Percentiles rank a stretch among this genome's conserved stretches.
phyloP scores from a whole-genome alignment of 768 basidiomycete genomes.

The Gyrodon lividus region DNA sequence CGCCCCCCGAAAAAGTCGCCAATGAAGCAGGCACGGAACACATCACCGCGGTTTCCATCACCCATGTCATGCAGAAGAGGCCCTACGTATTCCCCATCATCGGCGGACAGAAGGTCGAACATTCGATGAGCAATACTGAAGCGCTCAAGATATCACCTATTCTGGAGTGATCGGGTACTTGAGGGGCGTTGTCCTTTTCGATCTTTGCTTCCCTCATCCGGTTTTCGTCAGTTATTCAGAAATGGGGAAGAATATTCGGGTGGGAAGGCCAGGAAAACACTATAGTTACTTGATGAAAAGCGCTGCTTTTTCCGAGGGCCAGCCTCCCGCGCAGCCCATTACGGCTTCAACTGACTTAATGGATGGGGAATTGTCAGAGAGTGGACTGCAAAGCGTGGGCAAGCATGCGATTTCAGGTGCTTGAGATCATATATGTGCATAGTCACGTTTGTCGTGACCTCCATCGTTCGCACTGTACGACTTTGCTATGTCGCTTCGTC shows the following conservation, averaged over 20 bases:
- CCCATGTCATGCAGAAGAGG: conserved; percentile 54
- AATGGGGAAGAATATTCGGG: too few species aligned
- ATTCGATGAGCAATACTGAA: conserved; percentile 50
- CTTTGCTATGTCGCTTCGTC: conserved; percentile 56
- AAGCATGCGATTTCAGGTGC: not conserved
- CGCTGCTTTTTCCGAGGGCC: too few species aligned
- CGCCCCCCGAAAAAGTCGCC: conserved; percentile 51
- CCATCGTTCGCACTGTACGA: not conserved
- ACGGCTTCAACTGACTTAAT: too few species aligned
- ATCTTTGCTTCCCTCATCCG: conserved; percentile 52
- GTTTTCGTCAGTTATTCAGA: too few species aligned
- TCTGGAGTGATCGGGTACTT: conserved; percentile 45
- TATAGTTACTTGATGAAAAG: too few species aligned
- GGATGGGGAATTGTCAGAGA: too few species aligned
- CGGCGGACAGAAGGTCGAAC: conserved; percentile 52
- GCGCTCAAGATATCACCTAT: conserved; percentile 48
- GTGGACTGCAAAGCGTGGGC: not conserved
- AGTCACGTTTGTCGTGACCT: not conserved
- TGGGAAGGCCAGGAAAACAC: too few species aligned
- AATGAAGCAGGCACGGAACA: conserved; percentile 46
- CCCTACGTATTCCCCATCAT: conserved; percentile 53
- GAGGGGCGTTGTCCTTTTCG: conserved; percentile 43
- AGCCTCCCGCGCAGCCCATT: too few species aligned
- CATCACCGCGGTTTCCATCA: conserved; percentile 43
- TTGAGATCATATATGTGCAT: not conserved